Evolutionary conservation across 805 yeast species (phyloP).

Genomic region (Yarrowia alimentaria): DNA sequence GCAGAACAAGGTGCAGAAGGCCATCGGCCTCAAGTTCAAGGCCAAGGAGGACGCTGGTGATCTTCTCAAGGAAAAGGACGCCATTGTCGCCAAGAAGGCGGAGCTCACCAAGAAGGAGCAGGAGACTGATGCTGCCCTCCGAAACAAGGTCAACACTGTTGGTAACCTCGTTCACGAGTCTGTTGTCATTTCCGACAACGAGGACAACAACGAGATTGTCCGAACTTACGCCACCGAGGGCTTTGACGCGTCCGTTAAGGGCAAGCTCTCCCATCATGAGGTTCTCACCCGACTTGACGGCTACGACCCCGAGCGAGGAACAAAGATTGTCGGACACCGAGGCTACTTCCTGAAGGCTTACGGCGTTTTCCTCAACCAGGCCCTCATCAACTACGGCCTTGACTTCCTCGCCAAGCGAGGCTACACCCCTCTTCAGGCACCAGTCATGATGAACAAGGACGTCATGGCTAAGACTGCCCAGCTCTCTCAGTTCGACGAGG

Average conservation of each 20-base stretch:
- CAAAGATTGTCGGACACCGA: constrained; percentile 95
- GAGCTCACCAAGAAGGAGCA: constrained; percentile 65
- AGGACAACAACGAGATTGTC: constrained; percentile 84
- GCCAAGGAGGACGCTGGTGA: constrained; percentile 92
- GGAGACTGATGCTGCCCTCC: constrained; percentile 71
- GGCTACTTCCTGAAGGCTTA: constrained; percentile 93
- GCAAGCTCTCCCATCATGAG: constrained; percentile 93
- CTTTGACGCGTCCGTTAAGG: constrained; percentile 67
- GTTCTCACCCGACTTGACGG: constrained; percentile 92
- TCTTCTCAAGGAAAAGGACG: constrained; percentile 77
- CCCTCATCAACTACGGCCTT: constrained; percentile 93
- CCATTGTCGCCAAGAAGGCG: constrained; percentile 66
- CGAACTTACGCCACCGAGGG: constrained; percentile 85
- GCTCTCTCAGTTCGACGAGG: constrained; percentile 96
- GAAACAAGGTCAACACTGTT: constrained; percentile 78
- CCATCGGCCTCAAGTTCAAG: constrained; percentile 87
- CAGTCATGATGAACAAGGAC: constrained; percentile 99
- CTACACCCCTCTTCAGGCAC: constrained; percentile 92
- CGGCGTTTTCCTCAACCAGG: constrained; percentile 98
- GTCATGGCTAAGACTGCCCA: constrained; percentile 99
- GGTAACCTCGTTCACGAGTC: constrained; percentile 94
- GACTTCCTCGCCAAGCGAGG: constrained; percentile 73
- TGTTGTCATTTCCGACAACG: constrained; percentile 83
- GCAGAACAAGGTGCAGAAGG: constrained; percentile 86
- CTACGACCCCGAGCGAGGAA: constrained; percentile 98